These are phyloP conservation scores for Alliaria petiolata DNA, from an alignment of 345 rosid species.

Conservation along the genomic window DNA sequence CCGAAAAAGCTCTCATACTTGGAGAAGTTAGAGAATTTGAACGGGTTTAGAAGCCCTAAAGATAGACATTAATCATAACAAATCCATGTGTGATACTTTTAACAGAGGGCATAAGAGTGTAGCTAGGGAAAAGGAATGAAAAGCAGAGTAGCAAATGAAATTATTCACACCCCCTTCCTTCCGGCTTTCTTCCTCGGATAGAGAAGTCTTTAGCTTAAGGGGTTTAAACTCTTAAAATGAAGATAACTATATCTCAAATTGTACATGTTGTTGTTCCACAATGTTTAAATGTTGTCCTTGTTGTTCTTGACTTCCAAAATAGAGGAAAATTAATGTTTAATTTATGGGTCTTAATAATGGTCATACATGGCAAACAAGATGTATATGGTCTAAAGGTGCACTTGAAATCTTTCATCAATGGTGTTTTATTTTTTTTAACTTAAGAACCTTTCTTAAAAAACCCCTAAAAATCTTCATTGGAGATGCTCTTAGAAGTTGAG, in stretches of 20 bases:
- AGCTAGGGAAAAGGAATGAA: constrained; percentile 15
- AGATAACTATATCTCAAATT: constrained; percentile 18
- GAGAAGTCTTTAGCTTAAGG: constrained; percentile 25
- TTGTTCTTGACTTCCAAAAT: constrained; percentile 1
- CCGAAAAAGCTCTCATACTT: constrained; percentile 49
- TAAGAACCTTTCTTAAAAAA: no score
- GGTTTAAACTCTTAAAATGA: not conserved
- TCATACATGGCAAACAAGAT: no score
- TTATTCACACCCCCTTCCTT: constrained; percentile 8
- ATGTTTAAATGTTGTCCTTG: not conserved
- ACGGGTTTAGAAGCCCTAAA: constrained; percentile 54
- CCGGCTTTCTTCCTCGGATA: constrained; percentile 21
- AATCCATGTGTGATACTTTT: not conserved
- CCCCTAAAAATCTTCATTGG: no score
- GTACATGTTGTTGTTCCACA: constrained; percentile 14
- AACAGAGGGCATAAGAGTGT: not conserved
- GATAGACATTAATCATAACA: constrained; percentile 38
- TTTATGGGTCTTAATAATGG: not conserved
- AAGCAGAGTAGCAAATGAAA: not conserved
- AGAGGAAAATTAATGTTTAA: not conserved
- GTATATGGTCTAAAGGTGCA: not conserved
- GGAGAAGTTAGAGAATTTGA: constrained; percentile 66
- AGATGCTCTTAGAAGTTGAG: not conserved
- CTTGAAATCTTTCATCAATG: no score
- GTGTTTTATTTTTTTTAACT: no score